Percentiles rank a stretch among this genome's conserved stretches.
Conservation (phyloP, 2,329 filamentous ascomycete genomes). For the Penicillium sp. region DNA sequence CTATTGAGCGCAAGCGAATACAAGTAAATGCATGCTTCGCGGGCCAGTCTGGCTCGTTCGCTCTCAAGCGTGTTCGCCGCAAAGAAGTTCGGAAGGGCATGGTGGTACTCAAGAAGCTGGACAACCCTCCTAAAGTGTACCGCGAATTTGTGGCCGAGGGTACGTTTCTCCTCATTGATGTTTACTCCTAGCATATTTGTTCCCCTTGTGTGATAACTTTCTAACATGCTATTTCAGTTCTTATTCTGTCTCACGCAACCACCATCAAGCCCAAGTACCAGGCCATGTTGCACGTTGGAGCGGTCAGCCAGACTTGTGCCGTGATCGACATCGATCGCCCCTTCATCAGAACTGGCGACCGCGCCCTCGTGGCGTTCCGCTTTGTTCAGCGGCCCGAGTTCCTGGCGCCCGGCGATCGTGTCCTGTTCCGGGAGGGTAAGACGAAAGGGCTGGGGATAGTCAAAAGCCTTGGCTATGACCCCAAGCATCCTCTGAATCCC, state of each 20-base stretch:
- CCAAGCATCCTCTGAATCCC: conserved; percentile 53
- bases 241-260: conserved; percentile 93
- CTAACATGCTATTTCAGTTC: conserved; percentile 55
- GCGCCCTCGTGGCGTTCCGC: conserved; percentile 90
- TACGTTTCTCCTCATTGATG: conserved; percentile 36
- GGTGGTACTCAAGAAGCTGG: conserved; percentile 86
- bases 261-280: conserved; percentile 98
- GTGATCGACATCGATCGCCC: conserved; percentile 98
- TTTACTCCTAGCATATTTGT: neutral
- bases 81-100: conserved; percentile 97
- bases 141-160: conserved; percentile 78
- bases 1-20: conserved; percentile 93
- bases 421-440: conserved; percentile 90
- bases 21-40: conserved; percentile 83
- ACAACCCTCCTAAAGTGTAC: conserved; percentile 73
- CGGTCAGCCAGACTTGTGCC: conserved; percentile 91
- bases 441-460: conserved; percentile 97
- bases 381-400: conserved; percentile 96
- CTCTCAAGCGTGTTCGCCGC: conserved; percentile 79
- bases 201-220: neutral
- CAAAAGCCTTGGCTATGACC: conserved; percentile 86
- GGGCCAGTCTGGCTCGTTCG: conserved; percentile 90
- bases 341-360: conserved; percentile 89
- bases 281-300: conserved; percentile 95
- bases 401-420: conserved; percentile 79